Evolutionary conservation across 306 rosid genomes (phyloP), one percentile per base, ranked within the genome.

Genomic region (Clitoria ternatea): DNA sequence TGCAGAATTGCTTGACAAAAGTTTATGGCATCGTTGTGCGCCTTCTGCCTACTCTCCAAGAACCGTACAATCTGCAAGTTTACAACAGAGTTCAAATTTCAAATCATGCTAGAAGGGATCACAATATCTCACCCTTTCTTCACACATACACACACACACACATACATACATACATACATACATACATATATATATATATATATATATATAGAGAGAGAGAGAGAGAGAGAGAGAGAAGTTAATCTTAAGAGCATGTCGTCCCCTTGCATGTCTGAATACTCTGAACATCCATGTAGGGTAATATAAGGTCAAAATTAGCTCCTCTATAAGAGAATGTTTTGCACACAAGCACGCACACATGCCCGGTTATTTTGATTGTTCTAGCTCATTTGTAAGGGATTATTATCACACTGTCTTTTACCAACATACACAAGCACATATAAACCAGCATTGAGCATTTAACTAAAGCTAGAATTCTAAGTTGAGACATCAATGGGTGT

Each of bases 1-100:
- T 2, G 83, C 80, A 94, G 79, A 70, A 94, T 66, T 42, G 83
- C 77, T 87, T 90, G 89, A 76, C 98, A 90, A 57, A 83, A 73
- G 67, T 89, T 72, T 60, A 90, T 47, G 52, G 96, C 80, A 40
- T 90, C 90, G 76, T 61, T 78, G 82, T 94, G 96, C 79, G 79
- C 90, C 69, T 84, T 83, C 42, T 23, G 57, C 82, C 97, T 85
- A 72, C 84, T 84, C 59, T 85, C 87, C 86, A 84, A 55, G 84
- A 87, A 84, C 29, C 72, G 75, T 56, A 86, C 52, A 26, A 84
- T 67, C 93, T 86, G 86, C 81, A 68, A 78, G 70, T 77, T 64
- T 50, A 33, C 39, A 64, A 72, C 33, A 42, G 47, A 62, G 61
- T 65, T 60, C 23, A 59, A 55, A 56, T 66, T 67, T 65, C 39